Base-by-base conservation (phyloP, 352 stramenopile species). In the Pilasporangium apinafurcum region DNA sequence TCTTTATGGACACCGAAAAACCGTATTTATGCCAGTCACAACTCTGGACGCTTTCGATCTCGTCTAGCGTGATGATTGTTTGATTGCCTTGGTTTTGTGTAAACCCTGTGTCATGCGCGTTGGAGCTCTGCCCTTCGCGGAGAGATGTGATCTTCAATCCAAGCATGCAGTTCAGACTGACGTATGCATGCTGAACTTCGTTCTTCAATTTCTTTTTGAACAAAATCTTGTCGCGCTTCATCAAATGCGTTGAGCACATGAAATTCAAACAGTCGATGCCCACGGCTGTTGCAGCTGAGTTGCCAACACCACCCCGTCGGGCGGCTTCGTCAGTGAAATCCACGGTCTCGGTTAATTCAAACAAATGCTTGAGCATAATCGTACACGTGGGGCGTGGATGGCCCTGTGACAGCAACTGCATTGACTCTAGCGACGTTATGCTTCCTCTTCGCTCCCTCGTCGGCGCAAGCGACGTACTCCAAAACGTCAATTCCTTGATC, bases 141-240 rank as follows among this genome's bases (percentile, higher is more conserved):
- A 86, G 36, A 32, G 62, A 68, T 30, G 78, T 86, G 46, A 92
- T 75, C 9, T 70, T 75, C 8, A 93, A 56, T 9, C 82, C 82
- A 76, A 93, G 85, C 82, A 93, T 93, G 48, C 82, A 93, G 48
- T 93, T 93, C 28, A 89, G 53, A 48, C 70, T 84, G 30, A 90
- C 59, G 24, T 83, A 52, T 20, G 71, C 89, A 22, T 47, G 43
- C 53, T 90, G 77, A 8, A 90, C 22, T 26, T 90, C 74, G 37
- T 93, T 89, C 40, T 82, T 82, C 20, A 90, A 61, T 59, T 87
- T 92, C 48, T 85, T 85, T 49, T 75, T 76, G 22, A 84, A 51
- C 24, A 84, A 36, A 31, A 93, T 38, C 21, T 64, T 68, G 1
- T 75, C 76, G 18, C 67, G 71, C n/a, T 69, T 65, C 65, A 93